phyloP scores from a whole-genome alignment of 257 asterid genomes.

The Capsicum pubescens region DNA sequence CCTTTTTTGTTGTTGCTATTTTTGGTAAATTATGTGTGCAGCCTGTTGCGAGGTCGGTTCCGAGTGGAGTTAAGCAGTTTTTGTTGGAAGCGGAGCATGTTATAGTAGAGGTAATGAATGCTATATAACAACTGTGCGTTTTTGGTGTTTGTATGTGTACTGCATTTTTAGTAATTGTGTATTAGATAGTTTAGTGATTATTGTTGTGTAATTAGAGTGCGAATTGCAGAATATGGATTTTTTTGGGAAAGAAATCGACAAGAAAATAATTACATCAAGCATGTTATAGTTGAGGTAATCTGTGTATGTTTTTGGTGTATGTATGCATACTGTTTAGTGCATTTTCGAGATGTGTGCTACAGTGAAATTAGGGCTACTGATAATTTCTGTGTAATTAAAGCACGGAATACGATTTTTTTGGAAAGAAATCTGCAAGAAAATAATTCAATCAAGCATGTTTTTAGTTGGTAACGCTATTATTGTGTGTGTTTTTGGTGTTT shows the following conservation, averaged over 20 bases:
- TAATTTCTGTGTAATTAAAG: no score
- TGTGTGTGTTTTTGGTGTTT: background rate
- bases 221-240: background rate
- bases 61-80: slow-evolving; percentile 63
- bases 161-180: slow-evolving; percentile 1
- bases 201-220: background rate
- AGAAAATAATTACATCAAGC: background rate
- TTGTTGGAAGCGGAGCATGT: slow-evolving; percentile 73
- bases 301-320: no score
- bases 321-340: no score
- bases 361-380: no score
- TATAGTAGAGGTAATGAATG: slow-evolving; percentile 60
- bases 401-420: no score
- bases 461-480: no score
- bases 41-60: slow-evolving; percentile 75
- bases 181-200: background rate
- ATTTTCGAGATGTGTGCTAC: no score
- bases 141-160: background rate
- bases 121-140: slow-evolving; percentile 16
- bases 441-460: no score
- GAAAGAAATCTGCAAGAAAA: no score
- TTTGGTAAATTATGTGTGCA: slow-evolving; percentile 32
- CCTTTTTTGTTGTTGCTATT: background rate
- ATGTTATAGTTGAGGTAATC: no score
- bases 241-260: background rate